Base-by-base conservation (phyloP, 345 rosid genomes). In the Reutealis trisperma region DNA sequence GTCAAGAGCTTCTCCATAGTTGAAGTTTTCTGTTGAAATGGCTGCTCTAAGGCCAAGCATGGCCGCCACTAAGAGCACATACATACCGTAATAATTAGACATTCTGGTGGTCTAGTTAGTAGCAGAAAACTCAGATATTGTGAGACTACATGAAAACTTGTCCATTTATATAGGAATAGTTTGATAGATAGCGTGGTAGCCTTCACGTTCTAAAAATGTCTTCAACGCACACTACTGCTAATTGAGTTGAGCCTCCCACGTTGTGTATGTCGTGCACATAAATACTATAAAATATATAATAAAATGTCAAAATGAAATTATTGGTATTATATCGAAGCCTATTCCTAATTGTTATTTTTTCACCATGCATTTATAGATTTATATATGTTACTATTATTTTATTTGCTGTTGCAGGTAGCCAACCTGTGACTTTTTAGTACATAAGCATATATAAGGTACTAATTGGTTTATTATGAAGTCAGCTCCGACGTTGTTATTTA, bases 191-290 rank as follows among this genome's bases (percentile, higher is more conserved):
- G 18, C 60, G 85, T 88, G 82, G 88, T 78, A 85, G 83, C 80
- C 72, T 67, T 75, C 91, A 90, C 88, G 91, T 90, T 86, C 78
- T 34, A 70, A 68, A 1, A 55, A 27, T 32, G 12, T 22, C 30
- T 51, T 3, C 14, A 34, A 30, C 1, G 24, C n/a, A 45, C 44
- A 47, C 9, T 8, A 18, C 34, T 8, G 14, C 13, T 47, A 63
- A 14, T 64, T 14, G 63, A 47, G 81, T 84, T 67, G 87, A 87
- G 89, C 88, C 77, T 75, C 83, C 86, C 90, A 90, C 91, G 90
- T 90, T 84, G 89, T 37, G 0, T 5, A 2, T 81, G 30, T 11
- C 41, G 41, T 42, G 37, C 13, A 13, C 16, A 52, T 37, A 37
- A 37, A 37, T 37, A 37, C 41, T 37, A 5, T 37, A 37, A 4